These are phyloP conservation scores for Globisporangium heterothallicum DNA, from an alignment of 352 stramenopile genomes.

Conservation along the genomic window DNA sequence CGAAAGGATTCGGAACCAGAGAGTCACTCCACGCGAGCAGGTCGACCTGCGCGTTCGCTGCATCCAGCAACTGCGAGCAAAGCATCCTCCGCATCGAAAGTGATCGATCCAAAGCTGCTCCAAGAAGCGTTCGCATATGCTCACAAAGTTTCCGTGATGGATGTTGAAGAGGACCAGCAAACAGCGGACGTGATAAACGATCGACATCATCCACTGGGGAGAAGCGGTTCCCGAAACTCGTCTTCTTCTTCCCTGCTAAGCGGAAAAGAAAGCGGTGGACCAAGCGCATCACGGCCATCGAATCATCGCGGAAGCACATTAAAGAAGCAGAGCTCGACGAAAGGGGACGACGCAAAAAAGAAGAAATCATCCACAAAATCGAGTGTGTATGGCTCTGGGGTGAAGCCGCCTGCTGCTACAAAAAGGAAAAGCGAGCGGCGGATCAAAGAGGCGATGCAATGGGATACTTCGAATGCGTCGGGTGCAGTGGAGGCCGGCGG, in stretches of 20 bases:
- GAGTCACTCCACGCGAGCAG: slow-evolving; percentile 19
- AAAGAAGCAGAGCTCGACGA: slow-evolving; percentile 5
- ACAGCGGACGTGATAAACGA: slow-evolving; percentile 10
- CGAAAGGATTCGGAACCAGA: slow-evolving; percentile 16
- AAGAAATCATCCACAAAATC: slow-evolving; percentile 16
- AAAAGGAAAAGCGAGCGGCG: slow-evolving; percentile 29
- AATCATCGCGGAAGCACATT: slow-evolving; percentile 7
- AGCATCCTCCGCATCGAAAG: slow-evolving; percentile 15
- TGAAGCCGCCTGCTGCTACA: slow-evolving; percentile 24
- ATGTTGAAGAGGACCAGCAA: slow-evolving; percentile 34
- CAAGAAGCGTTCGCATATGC: slow-evolving; percentile 76
- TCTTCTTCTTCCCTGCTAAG: slow-evolving; percentile 7
- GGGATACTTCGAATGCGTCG: slow-evolving; percentile 11
- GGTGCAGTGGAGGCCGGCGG: slow-evolving; percentile 8
- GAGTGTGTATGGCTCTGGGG: slow-evolving; percentile 28
- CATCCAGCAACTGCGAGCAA: slow-evolving; percentile 10
- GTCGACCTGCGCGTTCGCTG: slow-evolving; percentile 15
- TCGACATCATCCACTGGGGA: slow-evolving; percentile 6
- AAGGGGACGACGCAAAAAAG: slow-evolving; percentile 26
- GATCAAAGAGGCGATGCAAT: slow-evolving; percentile 17
- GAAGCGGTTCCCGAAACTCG: background rate
- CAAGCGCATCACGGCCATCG: background rate
- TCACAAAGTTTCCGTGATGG: slow-evolving; percentile 40
- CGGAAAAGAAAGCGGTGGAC: background rate
- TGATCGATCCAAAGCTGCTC: slow-evolving; percentile 58